phyloP scores from a whole-genome alignment of 106 monocot species.

The Phalaenopsis aphrodite region DNA sequence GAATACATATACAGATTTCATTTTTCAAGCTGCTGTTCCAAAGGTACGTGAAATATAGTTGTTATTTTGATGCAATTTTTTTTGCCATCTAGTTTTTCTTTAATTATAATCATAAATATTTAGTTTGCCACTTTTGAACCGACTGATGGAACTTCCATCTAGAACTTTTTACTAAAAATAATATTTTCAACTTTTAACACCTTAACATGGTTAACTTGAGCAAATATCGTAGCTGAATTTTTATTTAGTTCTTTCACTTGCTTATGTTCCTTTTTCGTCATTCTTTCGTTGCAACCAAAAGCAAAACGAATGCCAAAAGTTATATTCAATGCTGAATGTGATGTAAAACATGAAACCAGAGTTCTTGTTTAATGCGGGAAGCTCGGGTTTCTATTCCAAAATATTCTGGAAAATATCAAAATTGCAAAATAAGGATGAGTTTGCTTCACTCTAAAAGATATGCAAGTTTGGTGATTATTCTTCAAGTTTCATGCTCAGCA shows the following conservation, averaged over 20 bases:
- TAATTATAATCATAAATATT: not conserved
- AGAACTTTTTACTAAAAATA: not conserved
- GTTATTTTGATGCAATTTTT: not conserved
- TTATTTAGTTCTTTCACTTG: not conserved
- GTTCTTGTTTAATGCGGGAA: not conserved
- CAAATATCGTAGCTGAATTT: not conserved
- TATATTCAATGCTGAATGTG: not conserved
- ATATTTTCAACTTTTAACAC: not conserved
- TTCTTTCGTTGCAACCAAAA: not conserved
- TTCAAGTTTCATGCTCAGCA: not conserved
- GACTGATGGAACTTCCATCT: not conserved
- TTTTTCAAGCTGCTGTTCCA: constrained; percentile 97
- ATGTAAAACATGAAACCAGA: not conserved
- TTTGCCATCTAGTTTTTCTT: not conserved
- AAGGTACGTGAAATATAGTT: constrained; percentile 45
- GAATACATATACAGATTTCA: constrained; percentile 61
- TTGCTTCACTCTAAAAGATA: not conserved
- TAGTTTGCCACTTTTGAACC: not conserved
- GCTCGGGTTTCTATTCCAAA: not conserved
- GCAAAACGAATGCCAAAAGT: not conserved
- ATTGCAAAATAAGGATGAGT: too few relatives aligned
- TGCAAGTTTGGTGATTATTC: not conserved
- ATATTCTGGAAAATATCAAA: not conserved
- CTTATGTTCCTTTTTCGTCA: not conserved
- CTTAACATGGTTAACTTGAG: not conserved